Percentiles rank a stretch among this genome's conserved stretches.
These are phyloP conservation scores for Mycena vitilis DNA, from an alignment of 768 basidiomycete species.

Conservation along the genomic window DNA sequence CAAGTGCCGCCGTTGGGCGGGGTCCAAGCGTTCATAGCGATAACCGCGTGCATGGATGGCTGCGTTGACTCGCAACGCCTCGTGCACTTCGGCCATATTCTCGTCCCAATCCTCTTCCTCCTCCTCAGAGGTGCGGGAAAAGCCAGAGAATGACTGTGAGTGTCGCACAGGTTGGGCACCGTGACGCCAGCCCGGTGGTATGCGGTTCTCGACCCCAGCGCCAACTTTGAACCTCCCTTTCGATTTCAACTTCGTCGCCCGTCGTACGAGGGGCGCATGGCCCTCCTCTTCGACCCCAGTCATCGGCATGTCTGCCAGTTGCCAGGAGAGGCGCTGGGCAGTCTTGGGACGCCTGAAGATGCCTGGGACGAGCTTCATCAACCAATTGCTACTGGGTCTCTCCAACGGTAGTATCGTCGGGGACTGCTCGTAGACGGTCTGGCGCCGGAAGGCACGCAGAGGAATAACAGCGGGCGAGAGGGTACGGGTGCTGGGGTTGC, in stretches of 20 bases:
- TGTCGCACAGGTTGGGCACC: neutral
- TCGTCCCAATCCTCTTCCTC: slow-evolving; percentile 6
- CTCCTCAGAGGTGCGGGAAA: neutral
- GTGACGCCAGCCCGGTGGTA: neutral
- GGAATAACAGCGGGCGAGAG: neutral
- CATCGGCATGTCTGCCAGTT: no score
- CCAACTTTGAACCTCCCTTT: neutral
- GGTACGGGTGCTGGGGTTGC: neutral
- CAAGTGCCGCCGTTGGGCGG: neutral
- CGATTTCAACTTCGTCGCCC: neutral
- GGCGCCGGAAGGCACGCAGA: slow-evolving; percentile 2
- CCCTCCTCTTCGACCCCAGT: neutral
- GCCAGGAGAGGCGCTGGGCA: neutral
- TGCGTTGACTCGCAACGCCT: slow-evolving; percentile 18
- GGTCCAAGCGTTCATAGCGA: slow-evolving; percentile 14
- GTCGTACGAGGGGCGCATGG: neutral
- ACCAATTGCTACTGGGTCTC: slow-evolving; percentile 1
- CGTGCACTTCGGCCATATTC: slow-evolving; percentile 13
- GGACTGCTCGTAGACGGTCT: neutral
- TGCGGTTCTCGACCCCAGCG: slow-evolving; percentile 15
- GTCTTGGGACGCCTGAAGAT: neutral
- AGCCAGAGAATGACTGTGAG: neutral
- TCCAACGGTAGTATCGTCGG: no score
- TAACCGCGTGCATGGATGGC: neutral
- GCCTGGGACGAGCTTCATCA: slow-evolving; percentile 7